Evolutionary conservation across 2,329 filamentous ascomycete genomes (phyloP), one percentile per base, ranked within the genome.

Genomic region (Diaporthe sp.): DNA sequence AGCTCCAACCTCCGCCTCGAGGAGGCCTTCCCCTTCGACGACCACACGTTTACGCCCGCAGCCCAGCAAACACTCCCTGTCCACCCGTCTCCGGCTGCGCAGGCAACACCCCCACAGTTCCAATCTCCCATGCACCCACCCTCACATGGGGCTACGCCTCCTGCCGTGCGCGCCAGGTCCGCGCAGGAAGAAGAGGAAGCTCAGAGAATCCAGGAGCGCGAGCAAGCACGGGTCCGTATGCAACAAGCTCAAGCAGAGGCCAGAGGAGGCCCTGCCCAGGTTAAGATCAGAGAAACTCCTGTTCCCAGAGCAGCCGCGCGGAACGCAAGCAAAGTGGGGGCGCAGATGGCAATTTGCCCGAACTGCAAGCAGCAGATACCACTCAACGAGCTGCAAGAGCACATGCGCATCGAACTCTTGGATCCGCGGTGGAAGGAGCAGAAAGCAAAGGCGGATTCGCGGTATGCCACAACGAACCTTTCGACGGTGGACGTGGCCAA

Each of bases 381-480:
- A 10, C 91, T 94, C 79, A 91, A 93, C 79, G 96, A 98, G 85
- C 89, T 98, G 78, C 94, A 97, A 75, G 92, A 96, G 77, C 96
- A 98, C 82, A 96, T 98, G 91, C 92, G 94, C 83, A 98, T 98
- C 82, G 96, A 98, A 84, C 89, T 98, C 61, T 90, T 98, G 75
- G 96, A 98, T 82, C 96, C 96, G 0, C 91, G 94, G 75, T 98
- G 96, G 96, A 97, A 97, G 82, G 96, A 98, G 82, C 96, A 98
- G 82, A 95, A 95, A 78, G 94, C 94, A 74, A 97, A 97, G 82
- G 92, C 94, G 22, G 95, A 98, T 60, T 92, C 94, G 17, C 93
- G 96, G 76, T 95, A 93, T 77, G 91, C 94, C 1, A 96, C 94
- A 0, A 97, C 95, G 13, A 98, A 97, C 79, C 85, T 98, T 13